A percentile compares a stretch with the other conserved stretches of the same genome.
Conservation (phyloP, 2,329 filamentous ascomycete genomes). For the Colletotrichum sp. region DNA sequence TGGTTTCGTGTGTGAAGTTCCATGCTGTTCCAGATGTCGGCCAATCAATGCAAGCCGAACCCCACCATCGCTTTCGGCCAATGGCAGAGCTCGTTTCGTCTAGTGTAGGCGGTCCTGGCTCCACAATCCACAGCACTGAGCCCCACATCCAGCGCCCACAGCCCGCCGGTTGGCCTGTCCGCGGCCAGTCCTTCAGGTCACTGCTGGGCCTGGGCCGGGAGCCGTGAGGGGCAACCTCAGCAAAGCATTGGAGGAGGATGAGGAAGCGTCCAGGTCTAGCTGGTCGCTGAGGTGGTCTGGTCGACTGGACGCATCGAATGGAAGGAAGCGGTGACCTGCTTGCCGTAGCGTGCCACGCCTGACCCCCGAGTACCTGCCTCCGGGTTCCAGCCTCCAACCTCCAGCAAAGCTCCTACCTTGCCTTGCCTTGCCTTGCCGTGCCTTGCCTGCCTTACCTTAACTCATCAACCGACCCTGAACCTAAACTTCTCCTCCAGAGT, state of each 20-base stretch:
- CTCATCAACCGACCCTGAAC: not conserved
- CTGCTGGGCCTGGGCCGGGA: not conserved
- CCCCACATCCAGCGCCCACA: constrained; percentile 1
- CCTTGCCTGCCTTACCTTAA: not conserved
- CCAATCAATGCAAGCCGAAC: constrained; percentile 16
- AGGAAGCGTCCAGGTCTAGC: not conserved
- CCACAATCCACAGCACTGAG: not conserved
- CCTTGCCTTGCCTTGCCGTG: not conserved
- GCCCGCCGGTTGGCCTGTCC: not conserved
- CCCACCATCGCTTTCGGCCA: not conserved
- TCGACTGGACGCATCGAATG: not conserved
- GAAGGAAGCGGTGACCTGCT: constrained; percentile 14
- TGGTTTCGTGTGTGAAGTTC: constrained; percentile 23
- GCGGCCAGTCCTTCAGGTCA: not conserved
- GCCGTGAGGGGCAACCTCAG: constrained; percentile 11
- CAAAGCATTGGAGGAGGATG: not conserved
- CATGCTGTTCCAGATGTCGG: constrained; percentile 19
- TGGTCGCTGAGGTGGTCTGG: not conserved
- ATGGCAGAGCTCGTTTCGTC: not conserved
- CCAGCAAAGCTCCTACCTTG: not conserved
- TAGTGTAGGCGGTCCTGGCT: not conserved
- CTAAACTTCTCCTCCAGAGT: constrained; percentile 15
- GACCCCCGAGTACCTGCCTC: not conserved
- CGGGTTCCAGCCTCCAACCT: not conserved
- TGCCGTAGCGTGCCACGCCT: not conserved